These are phyloP conservation scores for Cenococcum geophilum DNA, from an alignment of 495 filamentous ascomycete species.

Conservation along the genomic window DNA sequence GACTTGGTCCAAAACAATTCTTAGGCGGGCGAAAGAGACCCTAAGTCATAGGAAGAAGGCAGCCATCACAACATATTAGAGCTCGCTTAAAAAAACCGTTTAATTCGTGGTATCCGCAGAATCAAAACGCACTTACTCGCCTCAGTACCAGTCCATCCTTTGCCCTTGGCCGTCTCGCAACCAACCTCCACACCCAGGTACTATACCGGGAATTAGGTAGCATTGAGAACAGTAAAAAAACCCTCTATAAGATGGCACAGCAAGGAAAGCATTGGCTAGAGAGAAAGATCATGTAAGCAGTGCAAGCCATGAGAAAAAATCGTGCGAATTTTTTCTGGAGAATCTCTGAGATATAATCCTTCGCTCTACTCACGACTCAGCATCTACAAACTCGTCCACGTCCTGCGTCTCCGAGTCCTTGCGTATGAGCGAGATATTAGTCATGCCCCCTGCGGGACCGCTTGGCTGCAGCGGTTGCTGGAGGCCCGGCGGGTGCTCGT, in stretches of 20 bases:
- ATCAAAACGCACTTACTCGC: no score
- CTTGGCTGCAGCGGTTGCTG: conserved; percentile 9
- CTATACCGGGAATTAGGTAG: no score
- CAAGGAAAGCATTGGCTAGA: not conserved
- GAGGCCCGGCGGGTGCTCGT: conserved; percentile 9
- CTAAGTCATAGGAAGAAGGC: not conserved
- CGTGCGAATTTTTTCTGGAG: not conserved
- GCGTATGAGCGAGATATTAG: conserved; percentile 37
- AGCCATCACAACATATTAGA: not conserved
- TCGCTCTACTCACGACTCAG: conserved; percentile 35
- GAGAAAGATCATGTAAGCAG: not conserved
- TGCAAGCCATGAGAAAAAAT: not conserved
- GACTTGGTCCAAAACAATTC: not conserved
- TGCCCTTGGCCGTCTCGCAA: no score
- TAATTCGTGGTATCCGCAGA: no score
- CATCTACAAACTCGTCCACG: conserved; percentile 57
- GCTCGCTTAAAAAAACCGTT: not conserved
- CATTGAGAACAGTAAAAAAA: not conserved
- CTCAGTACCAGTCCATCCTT: no score
- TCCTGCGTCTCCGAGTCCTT: conserved; percentile 47
- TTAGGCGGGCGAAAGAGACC: not conserved
- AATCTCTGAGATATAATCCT: not conserved
- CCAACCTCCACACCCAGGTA: no score
- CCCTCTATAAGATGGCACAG: not conserved
- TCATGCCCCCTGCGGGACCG: not conserved